A percentile compares a stretch with the other conserved stretches of the same genome.
These are phyloP conservation scores for Lotmaria passim DNA, from an alignment of 208 protist genomes.

Conservation along the genomic window DNA sequence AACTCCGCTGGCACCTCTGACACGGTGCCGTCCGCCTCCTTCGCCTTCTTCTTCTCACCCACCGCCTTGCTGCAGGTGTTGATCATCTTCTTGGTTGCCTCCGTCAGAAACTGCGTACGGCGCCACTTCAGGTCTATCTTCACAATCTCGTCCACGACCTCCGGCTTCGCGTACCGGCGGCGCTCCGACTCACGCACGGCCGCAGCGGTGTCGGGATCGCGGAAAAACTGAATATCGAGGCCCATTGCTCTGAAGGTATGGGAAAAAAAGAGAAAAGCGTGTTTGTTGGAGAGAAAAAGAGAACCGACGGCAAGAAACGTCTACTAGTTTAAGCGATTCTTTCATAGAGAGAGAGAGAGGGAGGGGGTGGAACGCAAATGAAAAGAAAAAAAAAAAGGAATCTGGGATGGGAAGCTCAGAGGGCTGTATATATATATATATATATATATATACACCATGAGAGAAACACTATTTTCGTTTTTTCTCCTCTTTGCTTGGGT, in stretches of 20 bases:
- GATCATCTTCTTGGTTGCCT: conserved; percentile 89
- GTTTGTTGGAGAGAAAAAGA: too few species aligned
- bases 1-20: conserved; percentile 70
- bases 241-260: conserved; percentile 58
- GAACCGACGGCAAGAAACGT: too few species aligned
- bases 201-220: conserved; percentile 93
- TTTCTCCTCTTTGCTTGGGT: too few species aligned
- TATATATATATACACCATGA: too few species aligned
- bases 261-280: too few species aligned
- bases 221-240: conserved; percentile 97
- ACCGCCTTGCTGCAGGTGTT: conserved; percentile 92
- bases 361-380: background rate
- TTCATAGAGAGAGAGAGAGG: background rate
- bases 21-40: conserved; percentile 85
- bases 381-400: background rate
- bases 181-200: conserved; percentile 96
- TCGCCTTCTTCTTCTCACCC: conserved; percentile 92
- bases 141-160: conserved; percentile 93
- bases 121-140: conserved; percentile 94
- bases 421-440: too few species aligned
- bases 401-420: too few species aligned
- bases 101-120: conserved; percentile 77
- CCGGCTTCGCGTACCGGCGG: conserved; percentile 90
- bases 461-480: background rate
- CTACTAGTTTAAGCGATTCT: too few species aligned